These are phyloP conservation scores for Chenopodium quinoa DNA, from an alignment of 148 eudicot genomes.

Conservation along the genomic window DNA sequence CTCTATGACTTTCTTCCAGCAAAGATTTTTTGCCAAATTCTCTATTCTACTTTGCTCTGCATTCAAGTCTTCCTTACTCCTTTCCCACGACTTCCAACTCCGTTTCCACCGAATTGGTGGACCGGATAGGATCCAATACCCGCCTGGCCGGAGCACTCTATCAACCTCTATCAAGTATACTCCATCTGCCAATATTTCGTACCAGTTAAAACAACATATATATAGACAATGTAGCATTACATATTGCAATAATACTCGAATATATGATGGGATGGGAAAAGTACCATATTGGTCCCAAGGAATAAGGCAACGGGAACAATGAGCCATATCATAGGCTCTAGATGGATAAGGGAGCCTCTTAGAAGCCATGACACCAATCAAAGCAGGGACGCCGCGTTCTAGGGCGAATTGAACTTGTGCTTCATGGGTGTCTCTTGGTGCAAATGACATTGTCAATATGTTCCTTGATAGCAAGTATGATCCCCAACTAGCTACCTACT, in stretches of 20 bases:
- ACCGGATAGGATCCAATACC: constrained; percentile 76
- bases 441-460: constrained; percentile 65
- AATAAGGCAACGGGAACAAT: constrained; percentile 83
- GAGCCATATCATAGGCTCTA: constrained; percentile 76
- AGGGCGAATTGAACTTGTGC: constrained; percentile 81
- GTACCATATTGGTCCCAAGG: constrained; percentile 76
- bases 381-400: constrained; percentile 70
- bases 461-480: constrained; percentile 60
- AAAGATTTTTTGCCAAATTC: constrained; percentile 57
- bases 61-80: constrained; percentile 61
- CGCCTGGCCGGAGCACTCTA: constrained; percentile 71
- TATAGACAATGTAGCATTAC: no score
- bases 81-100: constrained; percentile 67
- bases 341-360: constrained; percentile 73
- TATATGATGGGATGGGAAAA: not conserved
- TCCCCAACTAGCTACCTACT: constrained; percentile 66
- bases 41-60: constrained; percentile 68
- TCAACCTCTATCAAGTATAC: constrained; percentile 70
- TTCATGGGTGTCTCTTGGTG: constrained; percentile 73
- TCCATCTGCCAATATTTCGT: constrained; percentile 40
- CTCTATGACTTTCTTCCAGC: constrained; percentile 69
- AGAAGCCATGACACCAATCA: constrained; percentile 60
- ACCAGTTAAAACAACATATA: not conserved
- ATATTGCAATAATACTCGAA: no score
- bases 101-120: constrained; percentile 59